Conservation (phyloP, 2,329 filamentous ascomycete species). For the Ilyonectria sp. region DNA sequence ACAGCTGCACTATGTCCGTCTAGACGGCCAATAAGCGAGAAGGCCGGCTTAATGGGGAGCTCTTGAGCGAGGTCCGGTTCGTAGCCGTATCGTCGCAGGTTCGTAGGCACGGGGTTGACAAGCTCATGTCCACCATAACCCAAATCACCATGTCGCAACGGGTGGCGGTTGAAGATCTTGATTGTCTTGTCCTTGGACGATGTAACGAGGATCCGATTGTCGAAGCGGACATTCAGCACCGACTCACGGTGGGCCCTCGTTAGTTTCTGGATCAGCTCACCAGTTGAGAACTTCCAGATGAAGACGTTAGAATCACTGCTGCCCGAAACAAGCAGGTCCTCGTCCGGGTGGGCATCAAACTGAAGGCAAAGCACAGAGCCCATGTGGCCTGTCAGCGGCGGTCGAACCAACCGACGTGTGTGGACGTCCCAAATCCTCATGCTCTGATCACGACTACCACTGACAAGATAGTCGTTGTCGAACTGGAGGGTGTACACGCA, state of each 20-base stretch:
- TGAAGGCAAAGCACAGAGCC: constrained; percentile 96
- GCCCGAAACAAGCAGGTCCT: constrained; percentile 95
- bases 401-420: constrained; percentile 81
- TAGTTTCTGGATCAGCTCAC: constrained; percentile 83
- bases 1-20: constrained; percentile 92
- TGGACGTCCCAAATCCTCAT: constrained; percentile 93
- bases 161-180: constrained; percentile 91
- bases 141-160: constrained; percentile 73
- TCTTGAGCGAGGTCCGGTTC: constrained; percentile 63
- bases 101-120: constrained; percentile 68
- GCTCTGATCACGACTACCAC: constrained; percentile 90
- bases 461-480: constrained; percentile 87
- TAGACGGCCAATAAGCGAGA: constrained; percentile 83
- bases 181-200: constrained; percentile 98
- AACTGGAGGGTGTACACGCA: constrained; percentile 98
- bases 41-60: constrained; percentile 73
- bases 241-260: constrained; percentile 87
- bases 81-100: constrained; percentile 69
- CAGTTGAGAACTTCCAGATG: constrained; percentile 94
- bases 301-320: constrained; percentile 94
- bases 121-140: constrained; percentile 64
- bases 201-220: constrained; percentile 91
- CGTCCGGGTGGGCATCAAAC: constrained; percentile 88
- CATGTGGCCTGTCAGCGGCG: constrained; percentile 82
- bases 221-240: constrained; percentile 93